Conservation (phyloP, 2,329 filamentous ascomycete genomes). For the Ophiostoma perfectum region DNA sequence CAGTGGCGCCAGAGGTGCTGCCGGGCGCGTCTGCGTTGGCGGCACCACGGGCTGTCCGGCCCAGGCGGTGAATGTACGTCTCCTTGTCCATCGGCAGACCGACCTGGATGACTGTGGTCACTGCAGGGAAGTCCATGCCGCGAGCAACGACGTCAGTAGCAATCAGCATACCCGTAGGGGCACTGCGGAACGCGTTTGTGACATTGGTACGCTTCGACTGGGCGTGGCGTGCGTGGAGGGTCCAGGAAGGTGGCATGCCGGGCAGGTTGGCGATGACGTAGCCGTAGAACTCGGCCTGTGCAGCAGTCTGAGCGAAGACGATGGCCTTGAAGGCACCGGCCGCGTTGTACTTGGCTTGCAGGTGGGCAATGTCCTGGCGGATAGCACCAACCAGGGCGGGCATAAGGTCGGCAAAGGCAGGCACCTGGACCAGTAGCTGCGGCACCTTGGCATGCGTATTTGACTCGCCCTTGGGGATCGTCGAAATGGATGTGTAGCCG, state of each 20-base stretch:
- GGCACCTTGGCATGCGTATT: constrained; percentile 72
- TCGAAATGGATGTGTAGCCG: constrained; percentile 75
- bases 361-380: constrained; percentile 36
- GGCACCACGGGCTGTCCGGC: constrained; percentile 61
- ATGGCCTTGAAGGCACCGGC: constrained; percentile 70
- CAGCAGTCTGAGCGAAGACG: constrained; percentile 65
- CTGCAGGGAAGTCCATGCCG: constrained; percentile 68
- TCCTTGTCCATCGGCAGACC: constrained; percentile 55
- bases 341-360: constrained; percentile 23
- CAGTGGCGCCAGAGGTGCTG: constrained; percentile 49
- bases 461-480: constrained; percentile 66
- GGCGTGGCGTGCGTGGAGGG: constrained; percentile 48
- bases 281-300: constrained; percentile 47
- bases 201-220: constrained; percentile 49
- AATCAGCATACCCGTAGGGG: constrained; percentile 51
- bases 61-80: constrained; percentile 63
- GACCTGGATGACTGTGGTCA: constrained; percentile 61
- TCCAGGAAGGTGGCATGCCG: constrained; percentile 40
- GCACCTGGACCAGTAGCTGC: constrained; percentile 62
- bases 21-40: constrained; percentile 59
- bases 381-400: constrained; percentile 55
- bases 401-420: constrained; percentile 64
- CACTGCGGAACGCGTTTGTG: constrained; percentile 57
- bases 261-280: constrained; percentile 39
- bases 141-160: constrained; percentile 67